Conservation (phyloP, 306 rosid genomes). For the Luffa aegyptiaca region DNA sequence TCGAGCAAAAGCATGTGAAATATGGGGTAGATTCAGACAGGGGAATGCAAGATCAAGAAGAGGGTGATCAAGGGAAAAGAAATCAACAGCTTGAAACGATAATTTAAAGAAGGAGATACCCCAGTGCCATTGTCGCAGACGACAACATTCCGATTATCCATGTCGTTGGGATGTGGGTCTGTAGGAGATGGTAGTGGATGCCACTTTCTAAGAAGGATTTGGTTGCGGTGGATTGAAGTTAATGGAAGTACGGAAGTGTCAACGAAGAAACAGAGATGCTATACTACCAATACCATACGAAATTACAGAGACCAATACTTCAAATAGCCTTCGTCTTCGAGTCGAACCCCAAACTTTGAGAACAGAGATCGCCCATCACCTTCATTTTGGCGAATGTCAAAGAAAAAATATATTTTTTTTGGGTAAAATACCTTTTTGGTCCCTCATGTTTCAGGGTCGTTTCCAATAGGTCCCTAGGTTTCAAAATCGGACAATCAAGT, state of each 20-base stretch:
- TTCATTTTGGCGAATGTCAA: too few relatives aligned
- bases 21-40: background rate
- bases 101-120: constrained; percentile 22
- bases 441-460: too few relatives aligned
- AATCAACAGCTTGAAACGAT: background rate
- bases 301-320: too few relatives aligned
- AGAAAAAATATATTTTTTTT: too few relatives aligned
- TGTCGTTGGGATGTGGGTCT: constrained; percentile 10
- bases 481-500: too few relatives aligned
- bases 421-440: too few relatives aligned
- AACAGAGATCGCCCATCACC: too few relatives aligned
- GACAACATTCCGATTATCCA: constrained; percentile 81
- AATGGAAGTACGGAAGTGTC: background rate
- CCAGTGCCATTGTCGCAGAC: constrained; percentile 99
- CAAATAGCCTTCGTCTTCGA: too few relatives aligned
- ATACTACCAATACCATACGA: too few relatives aligned
- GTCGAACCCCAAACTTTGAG: too few relatives aligned
- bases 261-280: background rate
- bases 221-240: background rate
- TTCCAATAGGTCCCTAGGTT: too few relatives aligned
- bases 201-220: background rate
- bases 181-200: background rate
- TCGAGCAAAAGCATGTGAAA: background rate
- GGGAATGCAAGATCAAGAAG: background rate
- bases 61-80: background rate